Percentiles rank a stretch among this genome's conserved stretches.
Evolutionary conservation across 1,284 basidiomycete species (phyloP).

Genomic region (Fomitopsis schrenkii): DNA sequence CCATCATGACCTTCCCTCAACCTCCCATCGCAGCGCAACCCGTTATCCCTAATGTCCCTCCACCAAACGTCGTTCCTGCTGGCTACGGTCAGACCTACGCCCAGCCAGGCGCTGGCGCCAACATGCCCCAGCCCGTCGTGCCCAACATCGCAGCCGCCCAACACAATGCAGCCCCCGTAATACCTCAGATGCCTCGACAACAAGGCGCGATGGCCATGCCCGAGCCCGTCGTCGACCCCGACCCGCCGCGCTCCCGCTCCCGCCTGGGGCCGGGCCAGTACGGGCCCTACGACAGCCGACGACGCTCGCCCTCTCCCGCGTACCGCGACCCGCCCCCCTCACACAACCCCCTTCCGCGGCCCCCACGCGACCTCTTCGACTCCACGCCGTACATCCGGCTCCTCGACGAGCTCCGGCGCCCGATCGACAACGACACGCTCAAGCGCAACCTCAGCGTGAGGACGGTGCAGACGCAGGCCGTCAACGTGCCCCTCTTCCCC

Average conservation of each 20-base stretch:
- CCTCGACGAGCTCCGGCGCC: constrained; percentile 15
- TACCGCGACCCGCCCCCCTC: constrained; percentile 6
- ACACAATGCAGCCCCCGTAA: neutral
- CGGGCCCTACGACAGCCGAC: constrained; percentile 7
- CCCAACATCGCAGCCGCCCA: neutral
- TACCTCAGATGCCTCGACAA: constrained; percentile 4
- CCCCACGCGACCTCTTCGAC: constrained; percentile 17
- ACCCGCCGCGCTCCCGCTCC: constrained; percentile 8
- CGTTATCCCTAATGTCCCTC: constrained; percentile 9
- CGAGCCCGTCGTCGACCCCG: constrained; percentile 9
- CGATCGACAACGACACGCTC: constrained; percentile 14
- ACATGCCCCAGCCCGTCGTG: constrained; percentile 7
- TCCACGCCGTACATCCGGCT: constrained; percentile 14
- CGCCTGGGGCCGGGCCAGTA: constrained; percentile 18
- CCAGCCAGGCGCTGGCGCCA: neutral
- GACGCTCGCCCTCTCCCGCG: neutral
- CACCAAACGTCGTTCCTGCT: constrained; percentile 9
- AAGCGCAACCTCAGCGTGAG: constrained; percentile 8
- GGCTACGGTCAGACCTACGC: neutral
- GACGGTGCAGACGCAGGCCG: constrained; percentile 1
- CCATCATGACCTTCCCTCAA: constrained; percentile 7
- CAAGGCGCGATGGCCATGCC: constrained; percentile 4
- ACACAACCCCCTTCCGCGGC: constrained; percentile 19
- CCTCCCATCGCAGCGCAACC: constrained; percentile 8
- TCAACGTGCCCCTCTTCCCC: neutral